Conservation (phyloP, 768 basidiomycete species). For the Piloderma croceum region DNA sequence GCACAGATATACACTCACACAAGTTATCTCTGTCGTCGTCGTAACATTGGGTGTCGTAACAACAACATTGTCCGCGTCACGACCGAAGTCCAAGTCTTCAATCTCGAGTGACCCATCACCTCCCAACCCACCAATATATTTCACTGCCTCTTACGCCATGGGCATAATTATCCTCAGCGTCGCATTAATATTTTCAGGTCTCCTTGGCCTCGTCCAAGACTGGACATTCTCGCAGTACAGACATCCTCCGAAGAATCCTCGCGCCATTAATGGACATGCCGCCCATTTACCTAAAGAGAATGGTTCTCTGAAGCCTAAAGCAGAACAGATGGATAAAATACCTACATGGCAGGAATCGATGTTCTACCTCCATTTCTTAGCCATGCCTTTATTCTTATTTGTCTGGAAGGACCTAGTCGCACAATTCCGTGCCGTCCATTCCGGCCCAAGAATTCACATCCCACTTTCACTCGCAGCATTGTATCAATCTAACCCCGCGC, state of each 20-base stretch:
- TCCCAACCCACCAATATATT: slow-evolving; percentile 5
- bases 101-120: too few relatives aligned
- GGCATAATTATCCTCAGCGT: slow-evolving; percentile 71
- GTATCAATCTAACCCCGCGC: slow-evolving; percentile 5
- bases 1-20: slow-evolving; percentile 53
- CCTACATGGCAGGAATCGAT: slow-evolving; percentile 80
- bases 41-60: slow-evolving; percentile 76
- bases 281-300: too few relatives aligned
- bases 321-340: slow-evolving; percentile 7
- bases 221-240: slow-evolving; percentile 58
- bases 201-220: slow-evolving; percentile 84
- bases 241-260: slow-evolving; percentile 11
- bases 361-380: slow-evolving; percentile 85
- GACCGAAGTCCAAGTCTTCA: slow-evolving; percentile 23
- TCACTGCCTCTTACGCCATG: slow-evolving; percentile 46
- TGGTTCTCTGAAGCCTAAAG: neutral
- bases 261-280: neutral
- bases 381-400: slow-evolving; percentile 70
- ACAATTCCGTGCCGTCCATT: slow-evolving; percentile 41
- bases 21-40: slow-evolving; percentile 70
- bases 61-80: slow-evolving; percentile 75
- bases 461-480: slow-evolving; percentile 12
- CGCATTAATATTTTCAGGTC: slow-evolving; percentile 74
- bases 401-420: slow-evolving; percentile 45
- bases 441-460: slow-evolving; percentile 29